Percentiles rank a stretch among this genome's conserved stretches.
Evolutionary conservation across 1,284 basidiomycete genomes (phyloP).

Genomic region (Naganishia albida): DNA sequence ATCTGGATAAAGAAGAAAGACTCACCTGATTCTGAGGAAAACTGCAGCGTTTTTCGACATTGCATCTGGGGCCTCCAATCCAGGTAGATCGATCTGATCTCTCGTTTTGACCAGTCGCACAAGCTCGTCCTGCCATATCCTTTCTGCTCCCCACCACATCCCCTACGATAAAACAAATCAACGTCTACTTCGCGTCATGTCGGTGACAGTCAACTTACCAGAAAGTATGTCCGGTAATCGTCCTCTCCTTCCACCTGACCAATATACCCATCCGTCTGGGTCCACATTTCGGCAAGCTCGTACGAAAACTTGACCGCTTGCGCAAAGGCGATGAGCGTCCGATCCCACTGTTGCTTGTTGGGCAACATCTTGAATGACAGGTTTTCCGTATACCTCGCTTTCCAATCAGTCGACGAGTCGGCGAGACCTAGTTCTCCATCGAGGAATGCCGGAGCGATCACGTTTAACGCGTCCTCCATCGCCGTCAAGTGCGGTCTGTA

Average conservation of each 20-base stretch:
- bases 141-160: constrained; percentile 25
- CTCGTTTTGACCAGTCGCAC: constrained; percentile 14
- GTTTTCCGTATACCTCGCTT: constrained; percentile 17
- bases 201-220: constrained; percentile 4
- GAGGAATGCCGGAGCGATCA: constrained; percentile 23
- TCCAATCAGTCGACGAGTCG: constrained; percentile 17
- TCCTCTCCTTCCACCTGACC: constrained; percentile 23
- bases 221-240: constrained; percentile 12
- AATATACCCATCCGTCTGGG: constrained; percentile 21
- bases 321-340: constrained; percentile 22
- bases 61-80: neutral
- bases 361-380: constrained; percentile 13
- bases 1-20: no score
- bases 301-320: constrained; percentile 26
- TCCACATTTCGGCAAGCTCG: constrained; percentile 26
- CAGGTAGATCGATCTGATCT: neutral
- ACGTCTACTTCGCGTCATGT: neutral
- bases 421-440: constrained; percentile 13
- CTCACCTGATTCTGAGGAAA: constrained; percentile 23
- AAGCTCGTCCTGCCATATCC: constrained; percentile 24
- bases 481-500: constrained; percentile 10
- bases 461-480: constrained; percentile 25
- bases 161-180: neutral
- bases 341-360: constrained; percentile 14
- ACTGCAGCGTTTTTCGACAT: constrained; percentile 9